Conservation (phyloP, 192 early-diverging fungal genomes). For the Backusella liffmaniae region DNA sequence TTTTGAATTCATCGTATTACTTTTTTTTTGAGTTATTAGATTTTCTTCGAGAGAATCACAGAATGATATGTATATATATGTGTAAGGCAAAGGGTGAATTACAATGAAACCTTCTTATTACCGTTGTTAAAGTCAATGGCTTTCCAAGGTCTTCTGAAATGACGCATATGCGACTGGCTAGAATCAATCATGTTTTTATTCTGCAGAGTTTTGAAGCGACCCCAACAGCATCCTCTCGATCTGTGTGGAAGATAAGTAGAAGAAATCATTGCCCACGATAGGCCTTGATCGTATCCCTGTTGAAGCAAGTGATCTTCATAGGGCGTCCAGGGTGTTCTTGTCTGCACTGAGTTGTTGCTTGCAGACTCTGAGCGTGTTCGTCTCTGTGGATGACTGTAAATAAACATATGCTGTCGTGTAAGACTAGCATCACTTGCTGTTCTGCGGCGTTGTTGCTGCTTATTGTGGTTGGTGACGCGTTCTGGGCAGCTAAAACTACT, state of each 20-base stretch:
- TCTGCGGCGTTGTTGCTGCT: not conserved
- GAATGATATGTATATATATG: not conserved
- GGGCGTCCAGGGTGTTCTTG: slow-evolving; percentile 26
- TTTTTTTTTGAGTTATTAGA: slow-evolving; percentile 2
- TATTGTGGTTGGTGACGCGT: not conserved
- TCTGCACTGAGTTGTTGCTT: slow-evolving; percentile 14
- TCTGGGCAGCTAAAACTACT: slow-evolving; percentile 1
- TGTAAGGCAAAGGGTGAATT: not conserved
- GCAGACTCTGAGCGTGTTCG: not conserved
- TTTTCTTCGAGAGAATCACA: slow-evolving; percentile 8
- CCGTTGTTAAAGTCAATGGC: slow-evolving; percentile 10
- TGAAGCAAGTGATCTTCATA: slow-evolving; percentile 27
- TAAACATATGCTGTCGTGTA: slow-evolving; percentile 15
- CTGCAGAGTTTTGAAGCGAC: slow-evolving; percentile 28
- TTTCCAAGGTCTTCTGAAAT: slow-evolving; percentile 21
- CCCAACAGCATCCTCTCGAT: slow-evolving; percentile 31
- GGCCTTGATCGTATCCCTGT: slow-evolving; percentile 28
- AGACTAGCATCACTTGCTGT: slow-evolving; percentile 11
- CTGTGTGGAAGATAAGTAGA: slow-evolving; percentile 25
- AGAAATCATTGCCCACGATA: slow-evolving; percentile 32
- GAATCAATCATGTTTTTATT: slow-evolving; percentile 19
- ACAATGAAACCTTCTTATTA: slow-evolving; percentile 1
- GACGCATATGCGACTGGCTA: slow-evolving; percentile 17
- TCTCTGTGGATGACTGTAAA: slow-evolving; percentile 5
- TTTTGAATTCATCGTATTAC: not conserved